Conservation (phyloP, 805 yeast species). For the Millerozyma miso region DNA sequence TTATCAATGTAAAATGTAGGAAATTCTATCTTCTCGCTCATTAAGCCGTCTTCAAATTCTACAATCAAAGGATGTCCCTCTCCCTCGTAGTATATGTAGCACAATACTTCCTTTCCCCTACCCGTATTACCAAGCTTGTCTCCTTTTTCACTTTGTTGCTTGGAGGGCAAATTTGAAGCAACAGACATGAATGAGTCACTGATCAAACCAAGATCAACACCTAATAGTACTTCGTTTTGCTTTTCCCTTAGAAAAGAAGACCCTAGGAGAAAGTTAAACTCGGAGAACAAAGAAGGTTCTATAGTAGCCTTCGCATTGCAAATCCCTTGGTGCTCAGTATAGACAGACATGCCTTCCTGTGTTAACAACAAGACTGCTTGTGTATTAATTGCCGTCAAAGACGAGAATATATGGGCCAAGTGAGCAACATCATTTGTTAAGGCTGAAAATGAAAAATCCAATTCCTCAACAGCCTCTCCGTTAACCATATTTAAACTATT, state of each 20-base stretch:
- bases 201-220: conserved; percentile 33
- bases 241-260: conserved; percentile 3
- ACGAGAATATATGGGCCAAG: conserved; percentile 31
- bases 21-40: conserved; percentile 41
- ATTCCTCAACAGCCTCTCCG: background rate
- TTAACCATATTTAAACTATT: no score
- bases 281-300: conserved; percentile 34
- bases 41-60: conserved; percentile 38
- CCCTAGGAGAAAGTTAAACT: conserved; percentile 18
- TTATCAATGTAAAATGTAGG: conserved; percentile 32
- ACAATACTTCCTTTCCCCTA: conserved; percentile 19
- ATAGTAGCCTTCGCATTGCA: conserved; percentile 30
- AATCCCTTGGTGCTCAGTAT: conserved; percentile 34
- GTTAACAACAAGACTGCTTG: conserved; percentile 34
- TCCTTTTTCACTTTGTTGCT: conserved; percentile 5
- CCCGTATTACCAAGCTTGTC: background rate
- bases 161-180: conserved; percentile 12
- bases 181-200: conserved; percentile 34
- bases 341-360: conserved; percentile 29
- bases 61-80: conserved; percentile 36
- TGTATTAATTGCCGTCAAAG: conserved; percentile 26
- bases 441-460: conserved; percentile 22
- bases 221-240: conserved; percentile 17
- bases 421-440: conserved; percentile 36
- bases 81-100: conserved; percentile 35